Base-by-base conservation (phyloP, 2,329 filamentous ascomycete genomes). In the Paraconiothyrium sp. region DNA sequence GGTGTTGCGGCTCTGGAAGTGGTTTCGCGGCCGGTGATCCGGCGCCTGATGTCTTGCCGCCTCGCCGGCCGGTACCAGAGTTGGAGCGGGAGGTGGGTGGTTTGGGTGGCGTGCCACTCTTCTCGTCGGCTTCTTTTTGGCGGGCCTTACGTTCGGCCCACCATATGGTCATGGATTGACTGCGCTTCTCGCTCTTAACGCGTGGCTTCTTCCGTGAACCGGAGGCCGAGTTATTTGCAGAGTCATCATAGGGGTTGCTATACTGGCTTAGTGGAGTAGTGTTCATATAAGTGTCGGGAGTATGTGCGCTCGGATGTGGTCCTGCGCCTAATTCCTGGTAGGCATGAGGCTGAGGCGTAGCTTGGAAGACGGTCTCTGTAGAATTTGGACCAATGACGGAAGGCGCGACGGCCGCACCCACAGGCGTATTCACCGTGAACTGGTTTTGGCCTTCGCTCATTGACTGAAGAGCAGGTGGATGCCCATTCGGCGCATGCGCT, bases 131-230 rank as follows among this genome's bases (percentile, higher is more conserved):
- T 55, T 78, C 76, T 24, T 73, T 71, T 57, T 76, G 72, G 9
- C 74, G 72, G 1, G 77, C 78, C 61, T 82, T 82, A 8, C 80
- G 74, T 61, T 80, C 77, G 2, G 79, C 79, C 80, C 80, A 82
- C 80, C 80, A 82, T n/a, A 78, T 76, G 1, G 79, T 81, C 80
- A 82, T 82, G 11, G 76, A 79, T 50, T 79, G 74, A 54, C 77
- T 80, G 14, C 80, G 74, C 66, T 82, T 82, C 62, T 82, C 80
- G 39, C 78, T 80, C 64, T 81, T 81, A 20, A 80, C 78, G 30
- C 75, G 73, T 32, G 74, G 75, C 60, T 78, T 78, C 30, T 72
- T 69, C 61, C 72, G 70, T n/a, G 74, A 72, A 1, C 67, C 68
- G 30, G 72, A 70, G 8, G 62, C 61, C 4, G 74, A 70, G 9